These are phyloP conservation scores for Kodamaea fukazawae DNA, from an alignment of 805 yeast species.

Conservation along the genomic window DNA sequence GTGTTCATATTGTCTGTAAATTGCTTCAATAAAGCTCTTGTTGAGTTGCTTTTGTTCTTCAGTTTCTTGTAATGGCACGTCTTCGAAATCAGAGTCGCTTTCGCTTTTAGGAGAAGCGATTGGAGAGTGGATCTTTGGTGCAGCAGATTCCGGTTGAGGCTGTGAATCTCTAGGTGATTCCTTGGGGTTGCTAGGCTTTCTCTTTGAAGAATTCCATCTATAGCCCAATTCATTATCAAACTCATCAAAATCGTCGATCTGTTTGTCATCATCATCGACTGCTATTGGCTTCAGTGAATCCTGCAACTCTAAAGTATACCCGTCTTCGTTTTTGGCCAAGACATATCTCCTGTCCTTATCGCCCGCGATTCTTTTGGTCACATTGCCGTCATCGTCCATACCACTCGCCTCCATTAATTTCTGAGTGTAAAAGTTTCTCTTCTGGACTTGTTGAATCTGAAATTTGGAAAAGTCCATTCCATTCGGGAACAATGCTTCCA, in stretches of 20 bases:
- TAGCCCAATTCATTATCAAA: not conserved
- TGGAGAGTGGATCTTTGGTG: no score
- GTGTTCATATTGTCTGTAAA: constrained; percentile 28
- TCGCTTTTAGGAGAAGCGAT: no score
- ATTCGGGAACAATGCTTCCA: constrained; percentile 76
- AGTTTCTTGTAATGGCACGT: constrained; percentile 22
- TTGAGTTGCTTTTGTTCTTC: constrained; percentile 27
- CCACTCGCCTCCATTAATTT: constrained; percentile 81
- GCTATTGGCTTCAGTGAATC: constrained; percentile 46
- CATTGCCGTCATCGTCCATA: constrained; percentile 55
- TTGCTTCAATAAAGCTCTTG: constrained; percentile 34
- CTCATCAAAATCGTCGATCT: constrained; percentile 7
- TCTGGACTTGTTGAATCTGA: constrained; percentile 89
- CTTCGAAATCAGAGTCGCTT: constrained; percentile 22
- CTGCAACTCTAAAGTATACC: constrained; percentile 74
- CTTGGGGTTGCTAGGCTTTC: not conserved
- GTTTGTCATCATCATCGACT: constrained; percentile 42
- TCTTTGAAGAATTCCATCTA: not conserved
- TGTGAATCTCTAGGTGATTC: not conserved
- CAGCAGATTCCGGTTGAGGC: not conserved
- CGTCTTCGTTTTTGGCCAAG: constrained; percentile 71
- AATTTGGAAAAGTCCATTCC: constrained; percentile 88
- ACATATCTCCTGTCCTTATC: constrained; percentile 76
- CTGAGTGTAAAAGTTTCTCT: constrained; percentile 88
- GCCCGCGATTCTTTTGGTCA: constrained; percentile 70